phyloP scores from a whole-genome alignment of 305 asterid genomes.

The Rubia peregrina region DNA sequence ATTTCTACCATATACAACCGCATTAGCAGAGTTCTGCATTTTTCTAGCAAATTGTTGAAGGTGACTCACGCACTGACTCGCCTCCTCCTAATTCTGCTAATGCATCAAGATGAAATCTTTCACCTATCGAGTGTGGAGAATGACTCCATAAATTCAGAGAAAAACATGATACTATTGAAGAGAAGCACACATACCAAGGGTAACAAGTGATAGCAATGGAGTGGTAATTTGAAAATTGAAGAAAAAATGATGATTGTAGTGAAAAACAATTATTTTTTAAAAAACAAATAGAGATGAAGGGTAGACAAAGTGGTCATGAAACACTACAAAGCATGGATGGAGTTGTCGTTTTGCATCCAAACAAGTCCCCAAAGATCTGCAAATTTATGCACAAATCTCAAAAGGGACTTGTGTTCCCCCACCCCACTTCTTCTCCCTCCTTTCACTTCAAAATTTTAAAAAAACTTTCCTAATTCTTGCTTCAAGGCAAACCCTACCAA shows the following conservation, averaged over 20 bases:
- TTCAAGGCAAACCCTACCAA: not conserved
- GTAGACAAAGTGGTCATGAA: constrained; percentile 9
- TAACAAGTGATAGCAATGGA: not conserved
- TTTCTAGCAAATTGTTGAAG: too few relatives aligned
- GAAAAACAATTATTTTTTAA: not conserved
- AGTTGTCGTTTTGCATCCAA: constrained; percentile 18
- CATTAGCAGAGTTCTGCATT: too few relatives aligned
- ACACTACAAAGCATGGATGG: constrained; percentile 5
- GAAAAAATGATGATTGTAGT: not conserved
- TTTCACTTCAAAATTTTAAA: not conserved
- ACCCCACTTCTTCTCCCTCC: not conserved
- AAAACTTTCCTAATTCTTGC: not conserved
- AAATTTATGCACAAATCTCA: constrained; percentile 24
- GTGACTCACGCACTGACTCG: too few relatives aligned
- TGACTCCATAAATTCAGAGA: too few relatives aligned
- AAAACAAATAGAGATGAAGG: not conserved
- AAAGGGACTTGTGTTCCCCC: constrained; percentile 11
- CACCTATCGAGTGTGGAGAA: too few relatives aligned
- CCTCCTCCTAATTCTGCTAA: too few relatives aligned
- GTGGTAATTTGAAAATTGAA: not conserved
- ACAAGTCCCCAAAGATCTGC: constrained; percentile 19
- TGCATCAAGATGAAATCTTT: too few relatives aligned
- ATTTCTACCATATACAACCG: too few relatives aligned
- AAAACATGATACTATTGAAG: too few relatives aligned
- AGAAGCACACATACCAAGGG: not conserved